These are phyloP conservation scores for Plasmodium inui DNA, from an alignment of 169 alveolate genomes.

Conservation along the genomic window DNA sequence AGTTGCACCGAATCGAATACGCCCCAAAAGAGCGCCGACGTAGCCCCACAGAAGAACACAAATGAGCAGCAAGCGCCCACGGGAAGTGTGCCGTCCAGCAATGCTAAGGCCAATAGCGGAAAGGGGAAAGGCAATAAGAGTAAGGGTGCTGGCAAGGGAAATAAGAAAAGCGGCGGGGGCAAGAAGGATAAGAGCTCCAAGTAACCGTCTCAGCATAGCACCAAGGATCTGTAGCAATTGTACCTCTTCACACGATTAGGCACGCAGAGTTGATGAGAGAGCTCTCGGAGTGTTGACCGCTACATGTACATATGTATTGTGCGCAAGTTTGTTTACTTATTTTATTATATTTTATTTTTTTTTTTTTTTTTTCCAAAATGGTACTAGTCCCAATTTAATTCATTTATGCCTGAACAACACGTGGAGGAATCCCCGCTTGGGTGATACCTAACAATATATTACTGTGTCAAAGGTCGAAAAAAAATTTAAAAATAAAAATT, in stretches of 20 bases:
- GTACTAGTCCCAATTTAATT: background rate
- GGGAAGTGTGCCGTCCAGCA: background rate
- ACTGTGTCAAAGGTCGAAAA: slow-evolving; percentile 24
- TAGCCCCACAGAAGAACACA: background rate
- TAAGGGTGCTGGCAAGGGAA: background rate
- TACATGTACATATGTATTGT: background rate
- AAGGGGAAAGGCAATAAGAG: background rate
- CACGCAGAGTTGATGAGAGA: background rate
- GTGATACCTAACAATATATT: too few relatives aligned
- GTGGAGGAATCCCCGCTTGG: background rate
- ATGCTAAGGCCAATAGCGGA: background rate
- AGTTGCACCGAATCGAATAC: background rate
- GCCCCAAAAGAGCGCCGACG: background rate
- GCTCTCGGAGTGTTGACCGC: background rate
- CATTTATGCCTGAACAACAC: background rate
- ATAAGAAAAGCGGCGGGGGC: background rate
- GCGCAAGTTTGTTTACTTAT: background rate
- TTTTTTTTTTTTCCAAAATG: background rate
- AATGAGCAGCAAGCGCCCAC: background rate
- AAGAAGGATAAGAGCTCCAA: background rate
- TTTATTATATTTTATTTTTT: too few relatives aligned
- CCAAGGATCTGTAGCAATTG: background rate
- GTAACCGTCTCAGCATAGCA: background rate
- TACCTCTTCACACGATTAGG: background rate
- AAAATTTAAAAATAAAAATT: slow-evolving; percentile 55